Evolutionary conservation across 1,139 yeast genomes (phyloP), one percentile per base, ranked within the genome.

Genomic region (Kodamaea anthophila): DNA sequence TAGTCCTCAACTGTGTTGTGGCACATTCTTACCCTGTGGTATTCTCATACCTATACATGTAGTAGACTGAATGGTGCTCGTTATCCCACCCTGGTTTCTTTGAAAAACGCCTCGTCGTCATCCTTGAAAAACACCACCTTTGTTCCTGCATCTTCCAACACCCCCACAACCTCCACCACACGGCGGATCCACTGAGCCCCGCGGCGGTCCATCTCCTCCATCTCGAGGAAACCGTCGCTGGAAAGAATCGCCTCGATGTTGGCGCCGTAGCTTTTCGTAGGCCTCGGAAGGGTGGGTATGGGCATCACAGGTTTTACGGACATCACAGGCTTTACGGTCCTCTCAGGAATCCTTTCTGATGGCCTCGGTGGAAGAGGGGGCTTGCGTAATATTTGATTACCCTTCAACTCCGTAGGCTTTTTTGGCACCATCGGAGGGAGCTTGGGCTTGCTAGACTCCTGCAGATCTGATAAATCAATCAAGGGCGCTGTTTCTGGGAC

Each of bases 171-270:
- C 3, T 51, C 41, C 13, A 60, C 46, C 2, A 69, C 58, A 35
- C 74, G 54, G 24, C 57, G 58, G 18, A 66, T 59, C 78, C 80
- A 74, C 15, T 53, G 40, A 1, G 71, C 70, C 1, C 74, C 76
- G 29, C 51, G 59, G 30, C 51, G 58, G 46, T 75, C 81, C 29
- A 52, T 51, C 27, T 60, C 64, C 35, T 61, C 62, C 36, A 55
- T 51, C 28, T 60, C 70, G 36, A 43, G 58, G 30, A 46, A 57
- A 24, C 49, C 46, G 20, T 53, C 54, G 7, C 54, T 49, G n/a
- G 49, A 43, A 23, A 54, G 51, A 6, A 56, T 42, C 24, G 46
- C 43, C 11, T 29, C 32, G 9, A 38, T 26, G 21, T 31, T 23
- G n/a, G 33, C 26, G n/a, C n/a, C n/a, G 22, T 26, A 21, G 13